Evolutionary conservation across 2,329 filamentous ascomycete species (phyloP).

Genomic region (Decorospora gaudefroyi): DNA sequence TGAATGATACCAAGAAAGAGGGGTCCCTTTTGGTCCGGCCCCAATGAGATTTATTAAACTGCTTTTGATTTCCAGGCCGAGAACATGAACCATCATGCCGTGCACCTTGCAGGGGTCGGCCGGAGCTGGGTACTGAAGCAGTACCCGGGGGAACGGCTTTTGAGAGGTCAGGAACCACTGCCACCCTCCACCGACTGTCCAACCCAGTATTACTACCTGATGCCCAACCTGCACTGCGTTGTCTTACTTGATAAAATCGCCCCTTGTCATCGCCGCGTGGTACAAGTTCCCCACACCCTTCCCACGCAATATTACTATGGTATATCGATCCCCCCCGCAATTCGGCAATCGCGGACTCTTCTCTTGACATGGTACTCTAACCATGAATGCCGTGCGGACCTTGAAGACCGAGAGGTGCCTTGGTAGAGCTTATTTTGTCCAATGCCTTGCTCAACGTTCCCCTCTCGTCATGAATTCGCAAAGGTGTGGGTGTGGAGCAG

Average conservation of each 20-base stretch:
- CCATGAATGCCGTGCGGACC: constrained; percentile 5
- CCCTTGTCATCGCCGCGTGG: constrained; percentile 20
- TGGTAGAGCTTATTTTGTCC: constrained; percentile 16
- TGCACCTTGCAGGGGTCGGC: constrained; percentile 42
- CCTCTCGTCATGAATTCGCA: no score
- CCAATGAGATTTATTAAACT: constrained; percentile 46
- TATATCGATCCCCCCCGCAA: constrained; percentile 35
- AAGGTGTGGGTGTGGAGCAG: no score
- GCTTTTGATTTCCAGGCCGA: constrained; percentile 40
- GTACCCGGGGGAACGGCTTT: constrained; percentile 28
- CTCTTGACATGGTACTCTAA: neutral
- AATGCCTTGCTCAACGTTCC: constrained; percentile 8
- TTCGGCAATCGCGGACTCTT: constrained; percentile 28
- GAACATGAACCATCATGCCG: constrained; percentile 39
- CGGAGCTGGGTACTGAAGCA: constrained; percentile 38
- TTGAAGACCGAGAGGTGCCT: constrained; percentile 5
- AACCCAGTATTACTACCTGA: constrained; percentile 34
- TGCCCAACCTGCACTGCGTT: constrained; percentile 15
- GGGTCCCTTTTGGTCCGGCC: constrained; percentile 42
- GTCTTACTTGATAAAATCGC: constrained; percentile 10
- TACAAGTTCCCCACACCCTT: constrained; percentile 38
- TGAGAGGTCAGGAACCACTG: constrained; percentile 26
- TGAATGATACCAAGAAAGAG: constrained; percentile 40
- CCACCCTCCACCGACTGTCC: constrained; percentile 25
- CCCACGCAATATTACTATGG: constrained; percentile 30